These are phyloP conservation scores for Leccinum truebloodii DNA, from an alignment of 768 basidiomycete genomes.

Conservation along the genomic window DNA sequence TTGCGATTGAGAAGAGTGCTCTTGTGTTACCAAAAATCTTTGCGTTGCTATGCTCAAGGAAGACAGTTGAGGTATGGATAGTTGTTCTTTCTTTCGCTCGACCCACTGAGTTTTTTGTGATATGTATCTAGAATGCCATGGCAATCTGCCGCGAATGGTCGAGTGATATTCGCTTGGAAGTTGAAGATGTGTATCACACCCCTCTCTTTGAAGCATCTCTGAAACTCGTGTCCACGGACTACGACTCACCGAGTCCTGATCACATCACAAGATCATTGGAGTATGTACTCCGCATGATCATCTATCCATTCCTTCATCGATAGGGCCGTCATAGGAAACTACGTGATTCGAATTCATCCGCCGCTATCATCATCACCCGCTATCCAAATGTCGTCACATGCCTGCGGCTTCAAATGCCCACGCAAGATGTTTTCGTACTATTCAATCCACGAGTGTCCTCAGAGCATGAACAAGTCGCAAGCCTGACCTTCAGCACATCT, in stretches of 20 bases:
- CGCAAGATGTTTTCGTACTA: conserved; percentile 47
- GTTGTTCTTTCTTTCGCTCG: not conserved
- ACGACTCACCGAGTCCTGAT: conserved; percentile 35
- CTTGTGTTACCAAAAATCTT: conserved; percentile 16
- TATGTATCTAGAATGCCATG: conserved; percentile 46
- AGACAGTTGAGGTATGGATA: conserved; percentile 23
- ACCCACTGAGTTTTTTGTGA: not conserved
- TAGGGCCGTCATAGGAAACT: conserved; percentile 22
- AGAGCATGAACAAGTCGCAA: conserved; percentile 50
- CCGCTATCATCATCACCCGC: conserved; percentile 52
- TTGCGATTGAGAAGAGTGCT: conserved; percentile 22
- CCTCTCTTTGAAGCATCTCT: conserved; percentile 50
- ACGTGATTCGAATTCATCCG: conserved; percentile 21
- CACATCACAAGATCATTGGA: conserved; percentile 31
- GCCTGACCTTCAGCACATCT: conserved; percentile 51
- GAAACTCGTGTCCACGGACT: conserved; percentile 35
- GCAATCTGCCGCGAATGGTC: conserved; percentile 53
- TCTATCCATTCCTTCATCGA: conserved; percentile 1
- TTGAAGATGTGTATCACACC: conserved; percentile 47
- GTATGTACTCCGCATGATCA: conserved; percentile 10
- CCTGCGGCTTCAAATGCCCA: conserved; percentile 33
- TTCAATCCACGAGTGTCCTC: conserved; percentile 63
- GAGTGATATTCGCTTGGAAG: conserved; percentile 44
- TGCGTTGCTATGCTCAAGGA: conserved; percentile 10
- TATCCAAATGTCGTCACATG: conserved; percentile 60